Evolutionary conservation across 805 yeast species (phyloP).

Genomic region (Candida qinlingensis): DNA sequence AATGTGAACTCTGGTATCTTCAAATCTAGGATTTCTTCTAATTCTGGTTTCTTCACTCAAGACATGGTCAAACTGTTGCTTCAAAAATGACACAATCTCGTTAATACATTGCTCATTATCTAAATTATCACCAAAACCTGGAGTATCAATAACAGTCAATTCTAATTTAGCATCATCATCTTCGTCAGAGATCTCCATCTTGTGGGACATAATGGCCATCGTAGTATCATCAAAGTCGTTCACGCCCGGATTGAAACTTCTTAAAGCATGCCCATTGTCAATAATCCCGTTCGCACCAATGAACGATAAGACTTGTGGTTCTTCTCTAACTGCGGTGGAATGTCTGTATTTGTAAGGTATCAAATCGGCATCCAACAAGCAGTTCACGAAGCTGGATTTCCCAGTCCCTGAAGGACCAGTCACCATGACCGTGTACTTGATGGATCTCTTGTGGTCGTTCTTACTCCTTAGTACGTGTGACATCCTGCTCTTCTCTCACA

Average conservation of each 20-base stretch:
- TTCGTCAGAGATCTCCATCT: conserved; percentile 49
- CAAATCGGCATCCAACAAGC: conserved; percentile 56
- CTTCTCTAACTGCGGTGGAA: conserved; percentile 24
- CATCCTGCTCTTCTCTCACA: background rate
- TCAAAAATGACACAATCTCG: conserved; percentile 61
- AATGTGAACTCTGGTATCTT: conserved; percentile 72
- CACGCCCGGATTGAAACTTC: conserved; percentile 54
- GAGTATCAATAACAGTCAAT: conserved; percentile 65
- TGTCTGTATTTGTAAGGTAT: conserved; percentile 54
- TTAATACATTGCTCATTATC: conserved; percentile 62
- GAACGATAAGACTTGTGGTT: conserved; percentile 21
- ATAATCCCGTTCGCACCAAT: conserved; percentile 10
- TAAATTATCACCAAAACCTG: conserved; percentile 70
- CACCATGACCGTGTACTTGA: conserved; percentile 67
- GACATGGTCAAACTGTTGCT: conserved; percentile 73
- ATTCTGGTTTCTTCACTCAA: conserved; percentile 85
- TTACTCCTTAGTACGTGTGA: conserved; percentile 36
- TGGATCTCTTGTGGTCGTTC: conserved; percentile 68
- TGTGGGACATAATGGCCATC: conserved; percentile 64
- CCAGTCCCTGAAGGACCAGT: conserved; percentile 76
- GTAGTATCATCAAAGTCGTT: conserved; percentile 65
- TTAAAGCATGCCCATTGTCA: conserved; percentile 37
- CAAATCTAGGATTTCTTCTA: conserved; percentile 77
- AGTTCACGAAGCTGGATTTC: conserved; percentile 69
- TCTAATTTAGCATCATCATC: conserved; percentile 53